Base-by-base conservation (phyloP, 495 filamentous ascomycete species). In the Aspergillus taichungensis region DNA sequence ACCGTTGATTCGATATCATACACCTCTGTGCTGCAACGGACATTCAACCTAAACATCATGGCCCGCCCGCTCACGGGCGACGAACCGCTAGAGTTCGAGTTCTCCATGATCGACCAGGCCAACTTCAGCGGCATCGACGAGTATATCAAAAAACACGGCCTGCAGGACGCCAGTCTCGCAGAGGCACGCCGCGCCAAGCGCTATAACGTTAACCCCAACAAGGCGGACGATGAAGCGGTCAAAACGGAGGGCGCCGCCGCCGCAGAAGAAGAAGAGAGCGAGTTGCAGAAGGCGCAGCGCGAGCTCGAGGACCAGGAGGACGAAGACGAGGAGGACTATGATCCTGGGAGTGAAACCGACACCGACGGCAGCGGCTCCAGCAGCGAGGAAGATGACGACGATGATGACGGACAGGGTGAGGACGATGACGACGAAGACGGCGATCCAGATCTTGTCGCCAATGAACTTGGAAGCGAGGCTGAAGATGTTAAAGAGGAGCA, bases 131-230 rank as follows among this genome's bases (percentile, higher is more conserved):
- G 82, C 3, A 96, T 98, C 40, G 87, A 96, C 49, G 69, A 71
- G 18, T 98, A 95, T 58, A 76, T 97, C 40, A 82, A 83, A 53
- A 72, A 76, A 10, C 85, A 95, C 54, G 76, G 79, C 10, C 75
- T 98, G 30, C 87, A 95, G 43, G 92, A 98, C 59, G 79, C 87
- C 13, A 94, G 88, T 55, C 80, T 98, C 79, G 92, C 92, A 5
- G 91, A 91, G 54, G 77, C 81, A 48, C 64, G 92, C 14, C 81
- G 87, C 47, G 92, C 92, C 8, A 95, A 92, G 74, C 76, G 69
- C 46, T 76, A 80, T 44, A 85, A 83, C 53, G 73, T 81, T n/a
- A 89, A 85, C 34, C 74, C 70, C 0, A 66, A 60, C 6, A 79
- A 73, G 33, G 72, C 68, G 5, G 77, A 74, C 35, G 75, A 70